phyloP scores from a whole-genome alignment of 192 early-diverging fungal species.

The Coemansia sp. region DNA sequence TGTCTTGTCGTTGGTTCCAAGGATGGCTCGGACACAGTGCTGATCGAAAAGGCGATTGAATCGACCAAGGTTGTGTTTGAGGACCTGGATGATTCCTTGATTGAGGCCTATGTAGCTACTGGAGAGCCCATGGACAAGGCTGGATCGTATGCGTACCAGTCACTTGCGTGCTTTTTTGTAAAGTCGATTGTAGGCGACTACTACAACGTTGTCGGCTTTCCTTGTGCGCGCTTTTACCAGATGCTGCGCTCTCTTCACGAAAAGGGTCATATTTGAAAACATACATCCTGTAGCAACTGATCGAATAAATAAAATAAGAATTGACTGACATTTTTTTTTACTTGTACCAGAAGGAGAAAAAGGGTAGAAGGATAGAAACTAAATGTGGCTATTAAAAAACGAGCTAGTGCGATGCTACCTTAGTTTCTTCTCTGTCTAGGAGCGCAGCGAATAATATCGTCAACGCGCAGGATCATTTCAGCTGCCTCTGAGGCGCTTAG shows the following conservation, averaged over 20 bases:
- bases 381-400: no score
- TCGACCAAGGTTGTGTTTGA: constrained; percentile 69
- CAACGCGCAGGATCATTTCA: constrained; percentile 96
- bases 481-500: constrained; percentile 93
- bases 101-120: constrained; percentile 66
- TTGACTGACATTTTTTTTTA: background rate
- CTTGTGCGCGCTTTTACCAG: constrained; percentile 50
- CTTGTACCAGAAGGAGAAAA: background rate
- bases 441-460: constrained; percentile 96
- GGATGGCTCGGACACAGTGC: constrained; percentile 5
- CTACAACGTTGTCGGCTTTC: constrained; percentile 74
- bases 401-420: no score
- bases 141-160: constrained; percentile 86
- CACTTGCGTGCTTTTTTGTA: constrained; percentile 68
- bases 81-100: constrained; percentile 59
- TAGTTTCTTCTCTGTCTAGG: constrained; percentile 58
- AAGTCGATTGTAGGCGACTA: constrained; percentile 75
- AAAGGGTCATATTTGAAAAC: background rate
- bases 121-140: constrained; percentile 76
- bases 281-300: background rate
- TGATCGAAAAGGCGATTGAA: constrained; percentile 43
- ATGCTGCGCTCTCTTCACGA: constrained; percentile 40
- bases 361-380: background rate
- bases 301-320: background rate
- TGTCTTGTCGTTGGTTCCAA: constrained; percentile 48